Percentiles rank a stretch among this genome's conserved stretches.
These are phyloP conservation scores for Linnemannia zychae DNA, from an alignment of 192 early-diverging fungal genomes.

Conservation along the genomic window DNA sequence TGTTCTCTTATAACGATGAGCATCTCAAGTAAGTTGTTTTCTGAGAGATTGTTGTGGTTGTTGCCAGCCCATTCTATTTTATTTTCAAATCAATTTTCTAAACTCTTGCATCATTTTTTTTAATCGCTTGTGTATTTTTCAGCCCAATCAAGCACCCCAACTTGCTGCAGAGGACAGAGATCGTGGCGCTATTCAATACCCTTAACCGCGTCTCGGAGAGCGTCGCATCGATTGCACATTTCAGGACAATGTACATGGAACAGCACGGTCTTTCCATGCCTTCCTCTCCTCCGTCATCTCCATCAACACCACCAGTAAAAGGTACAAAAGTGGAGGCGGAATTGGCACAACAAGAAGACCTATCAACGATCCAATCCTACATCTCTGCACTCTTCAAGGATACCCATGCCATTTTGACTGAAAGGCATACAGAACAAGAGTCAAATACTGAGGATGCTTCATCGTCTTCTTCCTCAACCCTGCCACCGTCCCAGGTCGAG, in stretches of 20 bases:
- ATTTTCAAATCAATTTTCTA: neutral
- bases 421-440: neutral
- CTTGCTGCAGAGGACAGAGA: conserved; percentile 79
- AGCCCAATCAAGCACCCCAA: conserved; percentile 67
- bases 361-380: neutral
- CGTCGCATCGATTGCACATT: conserved; percentile 81
- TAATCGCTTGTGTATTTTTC: conserved; percentile 13
- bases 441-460: neutral
- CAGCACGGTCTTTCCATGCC: conserved; percentile 10
- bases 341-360: neutral
- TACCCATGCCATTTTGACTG: neutral
- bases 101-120: conserved; percentile 10
- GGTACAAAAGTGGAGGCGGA: neutral
- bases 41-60: neutral
- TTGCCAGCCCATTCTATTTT: neutral
- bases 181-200: conserved; percentile 92
- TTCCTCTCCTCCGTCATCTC: neutral
- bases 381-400: neutral
- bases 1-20: conserved; percentile 92
- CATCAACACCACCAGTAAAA: neutral
- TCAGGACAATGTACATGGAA: conserved; percentile 79
- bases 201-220: conserved; percentile 89
- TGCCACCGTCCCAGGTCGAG: neutral
- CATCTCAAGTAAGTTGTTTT: conserved; percentile 60
- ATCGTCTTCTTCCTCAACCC: neutral